A percentile compares a stretch with the other conserved stretches of the same genome.
These are phyloP conservation scores for Phyllosticta capitalensis DNA, from an alignment of 2,329 filamentous ascomycete genomes.

Conservation along the genomic window DNA sequence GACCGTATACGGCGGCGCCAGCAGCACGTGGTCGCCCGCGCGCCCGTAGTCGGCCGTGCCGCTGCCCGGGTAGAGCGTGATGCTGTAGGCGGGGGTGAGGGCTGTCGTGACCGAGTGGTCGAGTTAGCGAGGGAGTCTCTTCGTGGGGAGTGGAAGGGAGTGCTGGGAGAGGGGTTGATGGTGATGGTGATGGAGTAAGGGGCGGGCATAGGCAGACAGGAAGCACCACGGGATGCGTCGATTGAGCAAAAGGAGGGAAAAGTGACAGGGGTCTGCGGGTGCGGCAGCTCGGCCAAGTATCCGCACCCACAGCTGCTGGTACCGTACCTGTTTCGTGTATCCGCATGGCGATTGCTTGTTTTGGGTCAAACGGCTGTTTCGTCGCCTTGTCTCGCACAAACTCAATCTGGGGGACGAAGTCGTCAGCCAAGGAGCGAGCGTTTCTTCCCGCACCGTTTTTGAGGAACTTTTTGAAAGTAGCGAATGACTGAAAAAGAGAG, in stretches of 20 bases:
- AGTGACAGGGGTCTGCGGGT: no score
- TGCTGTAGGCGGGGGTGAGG: conserved; percentile 35
- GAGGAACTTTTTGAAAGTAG: no score
- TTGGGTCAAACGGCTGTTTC: conserved; percentile 44
- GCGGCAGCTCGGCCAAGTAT: no score
- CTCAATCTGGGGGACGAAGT: conserved; percentile 41
- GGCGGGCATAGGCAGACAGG: no score
- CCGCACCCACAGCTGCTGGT: no score
- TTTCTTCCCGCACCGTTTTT: neutral
- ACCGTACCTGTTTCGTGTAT: conserved; percentile 43
- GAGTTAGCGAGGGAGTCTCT: conserved; percentile 7
- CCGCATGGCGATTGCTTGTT: conserved; percentile 35
- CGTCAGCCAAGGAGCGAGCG: neutral
- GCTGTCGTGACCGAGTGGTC: conserved; percentile 20
- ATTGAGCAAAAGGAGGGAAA: no score
- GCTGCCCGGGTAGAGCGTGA: conserved; percentile 54
- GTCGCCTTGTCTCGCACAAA: conserved; percentile 47
- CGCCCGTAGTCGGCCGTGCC: conserved; percentile 50
- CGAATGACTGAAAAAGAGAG: no score
- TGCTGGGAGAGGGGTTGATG: neutral
- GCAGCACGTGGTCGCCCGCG: conserved; percentile 59
- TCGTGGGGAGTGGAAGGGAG: neutral
- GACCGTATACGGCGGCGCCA: conserved; percentile 61
- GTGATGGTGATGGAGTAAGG: neutral
- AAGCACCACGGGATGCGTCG: no score